These are phyloP conservation scores for Candida orba DNA, from an alignment of 805 yeast genomes.

Conservation along the genomic window DNA sequence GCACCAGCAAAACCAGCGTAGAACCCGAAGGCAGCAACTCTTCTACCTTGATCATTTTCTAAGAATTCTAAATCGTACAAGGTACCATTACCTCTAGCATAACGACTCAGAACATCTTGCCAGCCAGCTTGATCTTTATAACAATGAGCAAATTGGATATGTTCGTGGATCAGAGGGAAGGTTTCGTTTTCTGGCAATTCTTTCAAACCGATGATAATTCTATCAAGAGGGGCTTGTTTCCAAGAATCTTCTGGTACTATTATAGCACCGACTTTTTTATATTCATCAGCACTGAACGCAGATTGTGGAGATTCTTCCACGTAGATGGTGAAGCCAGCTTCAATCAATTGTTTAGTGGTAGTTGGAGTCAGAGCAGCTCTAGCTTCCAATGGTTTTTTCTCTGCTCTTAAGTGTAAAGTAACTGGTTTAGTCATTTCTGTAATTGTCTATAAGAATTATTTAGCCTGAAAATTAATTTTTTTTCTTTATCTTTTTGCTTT, in stretches of 20 bases:
- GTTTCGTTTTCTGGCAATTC: conserved; percentile 86
- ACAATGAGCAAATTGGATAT: conserved; percentile 98
- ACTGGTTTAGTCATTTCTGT: conserved; percentile 33
- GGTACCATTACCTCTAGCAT: conserved; percentile 85
- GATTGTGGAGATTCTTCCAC: conserved; percentile 88
- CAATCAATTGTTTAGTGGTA: conserved; percentile 74
- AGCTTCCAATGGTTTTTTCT: conserved; percentile 93
- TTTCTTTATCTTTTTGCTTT: too few relatives aligned
- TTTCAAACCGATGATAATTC: conserved; percentile 88
- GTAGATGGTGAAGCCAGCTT: conserved; percentile 80
- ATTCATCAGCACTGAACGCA: conserved; percentile 70
- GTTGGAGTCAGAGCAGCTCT: conserved; percentile 95
- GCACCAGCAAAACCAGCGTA: conserved; percentile 99
- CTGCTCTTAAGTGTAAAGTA: conserved; percentile 87
- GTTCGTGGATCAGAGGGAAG: conserved; percentile 93
- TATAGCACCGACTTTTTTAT: conserved; percentile 70
- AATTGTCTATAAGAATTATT: neutral
- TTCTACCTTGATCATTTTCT: conserved; percentile 90
- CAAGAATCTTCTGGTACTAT: conserved; percentile 93
- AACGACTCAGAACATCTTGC: conserved; percentile 83
- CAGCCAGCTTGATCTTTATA: conserved; percentile 97
- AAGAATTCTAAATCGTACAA: conserved; percentile 92
- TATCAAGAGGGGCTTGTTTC: conserved; percentile 83
- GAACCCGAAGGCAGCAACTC: conserved; percentile 99
- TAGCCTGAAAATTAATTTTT: too few relatives aligned